Percentiles rank a stretch among this genome's conserved stretches.
Conservation (phyloP, 164 flowering plant genomes). For the Magnolia changhungtana region DNA sequence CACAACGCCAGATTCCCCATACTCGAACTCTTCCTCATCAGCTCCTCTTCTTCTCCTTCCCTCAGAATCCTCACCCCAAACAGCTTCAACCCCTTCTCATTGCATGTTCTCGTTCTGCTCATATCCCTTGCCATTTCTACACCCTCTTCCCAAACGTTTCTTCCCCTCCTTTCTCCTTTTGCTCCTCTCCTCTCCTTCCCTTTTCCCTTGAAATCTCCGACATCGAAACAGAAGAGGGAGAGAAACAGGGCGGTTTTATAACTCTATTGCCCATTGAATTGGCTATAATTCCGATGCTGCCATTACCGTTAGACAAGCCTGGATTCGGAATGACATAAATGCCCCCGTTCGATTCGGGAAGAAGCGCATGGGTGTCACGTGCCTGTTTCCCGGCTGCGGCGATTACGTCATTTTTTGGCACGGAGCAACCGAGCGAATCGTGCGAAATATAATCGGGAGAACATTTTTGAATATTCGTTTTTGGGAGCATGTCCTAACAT, state of each 20-base stretch:
- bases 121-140: conserved; percentile 11
- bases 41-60: conserved; percentile 4
- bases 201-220: not conserved
- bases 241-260: too few species aligned
- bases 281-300: too few species aligned
- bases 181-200: not conserved
- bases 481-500: too few species aligned
- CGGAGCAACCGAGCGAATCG: too few species aligned
- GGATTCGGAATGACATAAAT: not conserved
- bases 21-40: conserved; percentile 42
- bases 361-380: too few species aligned
- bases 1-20: conserved; percentile 34
- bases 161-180: not conserved
- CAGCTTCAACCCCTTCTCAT: conserved; percentile 29
- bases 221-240: too few species aligned
- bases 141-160: not conserved
- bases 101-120: conserved; percentile 37
- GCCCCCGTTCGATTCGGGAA: not conserved
- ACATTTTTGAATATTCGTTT: too few species aligned
- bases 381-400: too few species aligned
- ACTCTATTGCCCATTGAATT: too few species aligned
- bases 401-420: too few species aligned
- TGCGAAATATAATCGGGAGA: too few species aligned
- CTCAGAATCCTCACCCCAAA: conserved; percentile 33
- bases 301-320: not conserved